phyloP scores from a whole-genome alignment of 805 yeast species.

The Lipomyces lipofer region DNA sequence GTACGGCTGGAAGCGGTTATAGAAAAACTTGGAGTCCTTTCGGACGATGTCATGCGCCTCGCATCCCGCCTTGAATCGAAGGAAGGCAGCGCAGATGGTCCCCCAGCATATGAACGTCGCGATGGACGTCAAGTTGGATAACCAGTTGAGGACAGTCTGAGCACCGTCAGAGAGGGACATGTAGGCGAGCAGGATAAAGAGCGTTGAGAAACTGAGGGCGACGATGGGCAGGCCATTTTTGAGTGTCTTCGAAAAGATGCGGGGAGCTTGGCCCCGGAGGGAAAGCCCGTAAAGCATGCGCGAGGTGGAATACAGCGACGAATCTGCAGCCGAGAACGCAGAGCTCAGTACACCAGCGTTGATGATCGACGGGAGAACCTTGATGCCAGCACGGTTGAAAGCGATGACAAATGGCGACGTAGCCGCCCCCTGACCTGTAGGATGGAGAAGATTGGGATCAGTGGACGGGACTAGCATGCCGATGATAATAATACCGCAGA shows the following conservation, averaged over 20 bases:
- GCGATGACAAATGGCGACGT: slow-evolving; percentile 83
- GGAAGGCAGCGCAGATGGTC: slow-evolving; percentile 57
- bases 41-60: slow-evolving; percentile 54
- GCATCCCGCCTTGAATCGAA: slow-evolving; percentile 63
- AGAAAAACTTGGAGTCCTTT: slow-evolving; percentile 47
- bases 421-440: slow-evolving; percentile 68
- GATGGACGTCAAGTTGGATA: slow-evolving; percentile 68
- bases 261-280: slow-evolving; percentile 71
- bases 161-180: slow-evolving; percentile 57
- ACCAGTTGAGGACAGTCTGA: slow-evolving; percentile 67
- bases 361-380: slow-evolving; percentile 70
- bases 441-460: slow-evolving; percentile 59
- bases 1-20: slow-evolving; percentile 62
- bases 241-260: slow-evolving; percentile 60
- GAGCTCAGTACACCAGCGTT: slow-evolving; percentile 75
- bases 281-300: slow-evolving; percentile 70
- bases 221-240: slow-evolving; percentile 69
- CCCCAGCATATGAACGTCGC: slow-evolving; percentile 66
- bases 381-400: slow-evolving; percentile 60
- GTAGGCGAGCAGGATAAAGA: slow-evolving; percentile 46
- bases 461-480: slow-evolving; percentile 74
- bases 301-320: slow-evolving; percentile 18
- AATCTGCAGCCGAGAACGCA: slow-evolving; percentile 67
- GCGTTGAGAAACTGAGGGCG: slow-evolving; percentile 52
- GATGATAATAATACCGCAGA: slow-evolving; percentile 74